phyloP scores from a whole-genome alignment of 352 stramenopile genomes.

The Saprolegnia parasitica region DNA sequence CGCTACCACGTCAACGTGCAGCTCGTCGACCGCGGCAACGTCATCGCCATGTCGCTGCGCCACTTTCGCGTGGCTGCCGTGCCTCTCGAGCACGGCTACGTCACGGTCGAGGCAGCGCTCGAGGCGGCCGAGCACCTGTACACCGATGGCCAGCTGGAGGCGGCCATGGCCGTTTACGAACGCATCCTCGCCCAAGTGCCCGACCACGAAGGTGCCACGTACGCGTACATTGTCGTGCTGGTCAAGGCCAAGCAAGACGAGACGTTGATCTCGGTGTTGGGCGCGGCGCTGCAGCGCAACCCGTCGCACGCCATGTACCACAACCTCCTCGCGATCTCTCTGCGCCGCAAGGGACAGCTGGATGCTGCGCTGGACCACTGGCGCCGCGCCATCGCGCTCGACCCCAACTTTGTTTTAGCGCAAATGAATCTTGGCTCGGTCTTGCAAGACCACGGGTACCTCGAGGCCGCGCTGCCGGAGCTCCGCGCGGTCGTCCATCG shows the following conservation, averaged over 20 bases:
- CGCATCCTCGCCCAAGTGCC: slow-evolving; percentile 53
- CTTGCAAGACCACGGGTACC: slow-evolving; percentile 44
- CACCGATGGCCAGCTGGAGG: slow-evolving; percentile 32
- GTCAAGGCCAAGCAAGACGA: slow-evolving; percentile 40
- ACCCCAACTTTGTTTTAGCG: slow-evolving; percentile 41
- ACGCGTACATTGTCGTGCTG: slow-evolving; percentile 46
- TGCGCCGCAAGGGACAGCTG: slow-evolving; percentile 37
- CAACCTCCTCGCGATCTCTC: slow-evolving; percentile 50
- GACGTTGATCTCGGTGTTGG: slow-evolving; percentile 38
- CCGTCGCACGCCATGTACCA: slow-evolving; percentile 46
- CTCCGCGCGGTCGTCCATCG: slow-evolving; percentile 45
- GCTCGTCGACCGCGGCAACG: slow-evolving; percentile 43
- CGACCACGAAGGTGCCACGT: slow-evolving; percentile 40
- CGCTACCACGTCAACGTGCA: slow-evolving; percentile 51
- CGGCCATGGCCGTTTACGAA: slow-evolving; percentile 44
- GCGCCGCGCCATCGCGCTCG: slow-evolving; percentile 44
- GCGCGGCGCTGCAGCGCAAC: slow-evolving; percentile 43
- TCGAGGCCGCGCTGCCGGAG: slow-evolving; percentile 49
- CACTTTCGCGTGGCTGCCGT: slow-evolving; percentile 58
- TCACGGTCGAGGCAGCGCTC: slow-evolving; percentile 49
- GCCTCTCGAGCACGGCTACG: slow-evolving; percentile 21
- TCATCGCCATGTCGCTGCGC: slow-evolving; percentile 58
- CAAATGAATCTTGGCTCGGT: slow-evolving; percentile 50
- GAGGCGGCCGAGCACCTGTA: slow-evolving; percentile 42
- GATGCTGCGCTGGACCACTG: slow-evolving; percentile 52